Evolutionary conservation across 495 filamentous ascomycete genomes (phyloP).

Genomic region (Hypoxylon rickii): DNA sequence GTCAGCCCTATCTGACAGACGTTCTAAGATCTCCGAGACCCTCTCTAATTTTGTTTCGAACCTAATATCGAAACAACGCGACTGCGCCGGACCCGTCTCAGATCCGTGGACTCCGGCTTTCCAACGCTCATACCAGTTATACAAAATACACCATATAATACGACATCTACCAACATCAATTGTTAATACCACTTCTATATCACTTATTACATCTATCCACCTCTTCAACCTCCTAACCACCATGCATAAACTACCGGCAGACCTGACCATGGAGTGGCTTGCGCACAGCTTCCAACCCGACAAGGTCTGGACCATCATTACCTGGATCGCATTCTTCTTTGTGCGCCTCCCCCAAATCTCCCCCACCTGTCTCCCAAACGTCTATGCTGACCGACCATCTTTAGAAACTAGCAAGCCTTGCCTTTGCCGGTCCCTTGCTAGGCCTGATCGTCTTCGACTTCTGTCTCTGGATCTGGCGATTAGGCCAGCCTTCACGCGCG

Average conservation of each 20-base stretch:
- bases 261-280: conserved; percentile 28
- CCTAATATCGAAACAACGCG: conserved; percentile 16
- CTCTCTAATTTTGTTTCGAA: neutral
- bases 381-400: conserved; percentile 6
- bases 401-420: conserved; percentile 38
- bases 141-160: conserved; percentile 4
- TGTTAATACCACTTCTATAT: no score
- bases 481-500: conserved; percentile 28
- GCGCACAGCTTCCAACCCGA: conserved; percentile 19
- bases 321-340: conserved; percentile 39
- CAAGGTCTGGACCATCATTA: conserved; percentile 31
- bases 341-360: conserved; percentile 11
- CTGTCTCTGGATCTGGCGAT: conserved; percentile 50
- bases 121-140: no score
- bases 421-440: conserved; percentile 37
- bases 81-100: conserved; percentile 2
- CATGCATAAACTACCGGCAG: conserved; percentile 23
- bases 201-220: no score
- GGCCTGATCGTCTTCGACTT: conserved; percentile 47
- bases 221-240: conserved; percentile 7
- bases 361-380: neutral
- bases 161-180: no score
- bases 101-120: no score
- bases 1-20: neutral
- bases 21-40: no score